Evolutionary conservation across 2,329 filamentous ascomycete species (phyloP).

Genomic region (Aspergillus fumigatus): DNA sequence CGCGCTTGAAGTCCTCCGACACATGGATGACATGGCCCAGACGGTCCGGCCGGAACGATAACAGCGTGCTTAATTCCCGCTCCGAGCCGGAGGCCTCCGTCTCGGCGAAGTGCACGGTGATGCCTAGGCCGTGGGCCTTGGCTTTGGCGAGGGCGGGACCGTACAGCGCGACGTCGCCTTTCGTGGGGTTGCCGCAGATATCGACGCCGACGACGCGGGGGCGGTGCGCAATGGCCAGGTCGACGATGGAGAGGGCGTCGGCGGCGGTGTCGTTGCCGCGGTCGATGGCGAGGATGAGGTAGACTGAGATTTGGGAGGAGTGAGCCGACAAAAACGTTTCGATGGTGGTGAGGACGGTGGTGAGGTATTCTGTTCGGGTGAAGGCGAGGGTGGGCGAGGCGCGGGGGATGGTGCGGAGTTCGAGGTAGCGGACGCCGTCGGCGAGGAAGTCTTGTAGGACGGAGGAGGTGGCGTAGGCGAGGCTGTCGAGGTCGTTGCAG

Average conservation of each 20-base stretch:
- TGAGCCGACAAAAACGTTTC: conserved; percentile 42
- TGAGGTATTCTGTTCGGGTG: conserved; percentile 61
- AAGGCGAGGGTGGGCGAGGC: conserved; percentile 51
- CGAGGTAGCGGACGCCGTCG: conserved; percentile 73
- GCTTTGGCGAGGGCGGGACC: conserved; percentile 54
- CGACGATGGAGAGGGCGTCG: conserved; percentile 61
- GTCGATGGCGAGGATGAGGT: conserved; percentile 71
- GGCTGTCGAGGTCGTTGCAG: conserved; percentile 57
- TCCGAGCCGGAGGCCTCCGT: conserved; percentile 52
- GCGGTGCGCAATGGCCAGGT: conserved; percentile 56
- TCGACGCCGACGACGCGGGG: conserved; percentile 65
- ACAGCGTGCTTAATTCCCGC: conserved; percentile 59
- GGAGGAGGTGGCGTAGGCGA: conserved; percentile 58
- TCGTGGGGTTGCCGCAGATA: conserved; percentile 70
- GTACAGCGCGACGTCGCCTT: conserved; percentile 59
- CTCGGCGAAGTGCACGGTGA: conserved; percentile 79
- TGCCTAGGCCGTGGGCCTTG: conserved; percentile 50
- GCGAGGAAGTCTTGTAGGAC: conserved; percentile 63
- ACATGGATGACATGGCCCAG: conserved; percentile 78
- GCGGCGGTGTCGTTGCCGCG: conserved; percentile 54
- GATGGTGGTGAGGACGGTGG: conserved; percentile 63
- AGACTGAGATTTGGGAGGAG: conserved; percentile 50
- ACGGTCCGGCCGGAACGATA: conserved; percentile 63
- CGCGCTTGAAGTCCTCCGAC: conserved; percentile 53
- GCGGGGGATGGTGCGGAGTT: conserved; percentile 75